A percentile compares a stretch with the other conserved stretches of the same genome.
Conservation (phyloP, 169 alveolate species). For the Blepharisma undulans region DNA sequence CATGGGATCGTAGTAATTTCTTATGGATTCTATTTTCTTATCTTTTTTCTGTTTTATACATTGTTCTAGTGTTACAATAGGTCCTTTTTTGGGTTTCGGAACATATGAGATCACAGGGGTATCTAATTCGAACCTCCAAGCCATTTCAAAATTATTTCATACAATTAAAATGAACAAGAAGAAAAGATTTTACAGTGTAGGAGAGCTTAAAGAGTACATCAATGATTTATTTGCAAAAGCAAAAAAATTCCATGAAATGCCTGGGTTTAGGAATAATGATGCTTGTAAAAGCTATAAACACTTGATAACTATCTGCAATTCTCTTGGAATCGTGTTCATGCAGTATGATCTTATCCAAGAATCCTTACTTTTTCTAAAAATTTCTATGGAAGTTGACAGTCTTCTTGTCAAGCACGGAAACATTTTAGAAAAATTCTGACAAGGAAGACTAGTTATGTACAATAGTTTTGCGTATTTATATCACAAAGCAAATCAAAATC, state of each 20-base stretch:
- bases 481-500: not conserved
- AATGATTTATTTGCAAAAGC: not conserved
- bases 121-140: conserved; percentile 15
- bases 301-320: not conserved
- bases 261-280: not conserved
- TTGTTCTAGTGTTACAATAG: not conserved
- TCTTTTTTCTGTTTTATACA: not conserved
- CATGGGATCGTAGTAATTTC: not conserved
- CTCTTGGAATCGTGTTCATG: conserved; percentile 16
- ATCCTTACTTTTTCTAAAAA: not conserved
- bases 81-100: not conserved
- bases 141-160: not conserved
- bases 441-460: conserved; percentile 25
- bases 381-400: not conserved
- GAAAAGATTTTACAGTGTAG: not conserved
- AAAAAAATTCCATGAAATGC: not conserved
- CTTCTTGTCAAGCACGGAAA: not conserved
- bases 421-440: not conserved
- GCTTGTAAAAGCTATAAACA: not conserved
- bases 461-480: conserved; percentile 22
- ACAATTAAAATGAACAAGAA: not conserved
- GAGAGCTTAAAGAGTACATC: not conserved
- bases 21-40: not conserved
- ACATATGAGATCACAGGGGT: not conserved
- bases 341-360: conserved; percentile 1